phyloP scores from a whole-genome alignment of 441 rosid genomes.

The Populus trichocarpa region DNA sequence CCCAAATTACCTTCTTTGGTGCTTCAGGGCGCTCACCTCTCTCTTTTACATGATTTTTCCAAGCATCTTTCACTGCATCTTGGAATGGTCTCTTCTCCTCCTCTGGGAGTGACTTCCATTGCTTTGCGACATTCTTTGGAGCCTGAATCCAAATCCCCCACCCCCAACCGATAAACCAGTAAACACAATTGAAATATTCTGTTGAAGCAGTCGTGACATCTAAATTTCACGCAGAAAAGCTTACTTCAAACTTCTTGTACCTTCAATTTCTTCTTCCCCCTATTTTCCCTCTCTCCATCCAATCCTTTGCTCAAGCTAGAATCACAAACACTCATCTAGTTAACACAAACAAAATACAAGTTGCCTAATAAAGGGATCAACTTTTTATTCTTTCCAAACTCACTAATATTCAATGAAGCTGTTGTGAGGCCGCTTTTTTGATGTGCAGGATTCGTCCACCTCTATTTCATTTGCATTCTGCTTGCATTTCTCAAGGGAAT shows the following conservation, averaged over 20 bases:
- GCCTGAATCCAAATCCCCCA: background rate
- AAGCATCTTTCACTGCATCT: background rate
- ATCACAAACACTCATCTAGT: background rate
- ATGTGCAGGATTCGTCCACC: background rate
- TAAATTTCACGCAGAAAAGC: background rate
- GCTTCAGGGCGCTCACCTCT: background rate
- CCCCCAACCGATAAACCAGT: background rate
- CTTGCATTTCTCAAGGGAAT: background rate
- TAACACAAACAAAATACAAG: background rate
- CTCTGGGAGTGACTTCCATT: background rate
- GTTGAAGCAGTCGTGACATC: background rate
- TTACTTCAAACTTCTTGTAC: background rate
- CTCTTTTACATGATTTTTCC: background rate
- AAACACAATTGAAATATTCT: background rate
- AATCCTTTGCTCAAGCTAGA: background rate
- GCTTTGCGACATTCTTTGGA: background rate
- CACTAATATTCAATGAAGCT: background rate
- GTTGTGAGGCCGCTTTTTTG: background rate
- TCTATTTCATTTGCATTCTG: background rate
- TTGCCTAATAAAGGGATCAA: background rate
- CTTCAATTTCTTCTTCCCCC: background rate
- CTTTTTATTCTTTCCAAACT: background rate
- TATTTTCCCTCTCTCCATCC: background rate
- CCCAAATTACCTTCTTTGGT: background rate
- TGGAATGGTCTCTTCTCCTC: background rate